Evolutionary conservation across 352 stramenopile genomes (phyloP), one percentile per base, ranked within the genome.

Genomic region (Lagenidium giganteum): DNA sequence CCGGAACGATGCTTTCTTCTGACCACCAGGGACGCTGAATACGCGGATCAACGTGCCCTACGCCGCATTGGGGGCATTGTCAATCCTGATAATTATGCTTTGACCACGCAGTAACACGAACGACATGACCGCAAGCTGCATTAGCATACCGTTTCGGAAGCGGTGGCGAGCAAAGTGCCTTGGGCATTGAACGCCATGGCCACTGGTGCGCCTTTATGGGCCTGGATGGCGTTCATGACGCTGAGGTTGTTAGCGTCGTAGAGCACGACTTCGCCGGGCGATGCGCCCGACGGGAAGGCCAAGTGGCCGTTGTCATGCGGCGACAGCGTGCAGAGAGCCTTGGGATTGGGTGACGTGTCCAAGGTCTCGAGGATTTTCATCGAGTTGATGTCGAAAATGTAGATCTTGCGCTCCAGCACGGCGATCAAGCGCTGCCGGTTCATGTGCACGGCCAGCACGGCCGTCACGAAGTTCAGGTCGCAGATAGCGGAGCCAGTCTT

Each of bases 31-130:
- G 6, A 98, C 96, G 40, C 96, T 79, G 69, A 98, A 99, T 17
- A 99, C 84, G n/a, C 96, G 82, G 53, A 99, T 94, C 29, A 99
- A 68, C 5, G 96, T 99, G 13, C 96, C 96, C 68, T 98, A 24
- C 11, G 21, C 28, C 24, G 27, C 13, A 36, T 16, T 26, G 18
- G 24, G 11, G 37, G 17, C 13, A 14, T 17, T 6, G 25, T 16
- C 16, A 39, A 42, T 28, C 28, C 21, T 21, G 51, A 54, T 25
- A 35, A 63, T 30, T 16, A 36, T 29, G 42, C 16, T 42, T 2
- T 34, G 29, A 24, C 24, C 1, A 2, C 24, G 18, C 3, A 23
- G 12, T 5, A 24, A 44, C 4, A 55, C 24, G 23, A 62, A 17
- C 14, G 70, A 51, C 37, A 47, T 43, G 11, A 61, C 35, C 16